phyloP scores from a whole-genome alignment of 345 rosid species.

The Linum tenue region DNA sequence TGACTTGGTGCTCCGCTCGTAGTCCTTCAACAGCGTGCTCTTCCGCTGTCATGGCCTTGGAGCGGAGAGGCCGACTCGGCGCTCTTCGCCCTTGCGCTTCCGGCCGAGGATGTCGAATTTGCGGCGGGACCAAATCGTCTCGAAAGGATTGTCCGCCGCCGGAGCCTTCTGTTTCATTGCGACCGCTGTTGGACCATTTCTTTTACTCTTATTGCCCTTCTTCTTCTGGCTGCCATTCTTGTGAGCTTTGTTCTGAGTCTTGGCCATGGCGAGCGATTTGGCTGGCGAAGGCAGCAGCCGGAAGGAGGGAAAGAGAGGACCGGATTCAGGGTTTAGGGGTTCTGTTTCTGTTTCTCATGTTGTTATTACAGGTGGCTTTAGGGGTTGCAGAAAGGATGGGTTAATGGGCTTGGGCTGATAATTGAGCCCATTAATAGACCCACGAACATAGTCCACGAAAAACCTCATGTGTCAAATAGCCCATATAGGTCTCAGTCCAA shows the following conservation, averaged over 20 bases:
- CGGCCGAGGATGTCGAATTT: conserved; percentile 83
- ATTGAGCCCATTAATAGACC: too few species aligned
- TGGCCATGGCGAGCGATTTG: conserved; percentile 4
- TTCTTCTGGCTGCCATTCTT: conserved; percentile 20
- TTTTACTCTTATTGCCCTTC: conserved; percentile 28
- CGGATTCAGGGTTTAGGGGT: conserved; percentile 15
- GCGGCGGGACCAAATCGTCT: conserved; percentile 74
- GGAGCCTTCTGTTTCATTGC: conserved; percentile 54
- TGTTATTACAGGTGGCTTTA: neutral
- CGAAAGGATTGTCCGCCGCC: conserved; percentile 58
- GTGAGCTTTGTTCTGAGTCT: conserved; percentile 7
- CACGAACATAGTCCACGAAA: too few species aligned
- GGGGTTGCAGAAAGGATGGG: too few species aligned
- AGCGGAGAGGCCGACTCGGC: conserved; percentile 61
- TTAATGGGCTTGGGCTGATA: too few species aligned
- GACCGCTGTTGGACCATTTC: conserved; percentile 38
- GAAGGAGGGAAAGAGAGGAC: neutral
- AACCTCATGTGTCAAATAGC: too few species aligned
- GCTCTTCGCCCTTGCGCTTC: conserved; percentile 84
- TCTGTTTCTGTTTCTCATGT: neutral
- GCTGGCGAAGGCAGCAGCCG: neutral
- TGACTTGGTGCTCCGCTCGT: conserved; percentile 61
- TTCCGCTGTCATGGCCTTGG: conserved; percentile 71
- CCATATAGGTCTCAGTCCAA: too few species aligned
- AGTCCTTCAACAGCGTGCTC: conserved; percentile 76